phyloP scores from a whole-genome alignment of 768 basidiomycete species.

The Rhodotorula paludigena region DNA sequence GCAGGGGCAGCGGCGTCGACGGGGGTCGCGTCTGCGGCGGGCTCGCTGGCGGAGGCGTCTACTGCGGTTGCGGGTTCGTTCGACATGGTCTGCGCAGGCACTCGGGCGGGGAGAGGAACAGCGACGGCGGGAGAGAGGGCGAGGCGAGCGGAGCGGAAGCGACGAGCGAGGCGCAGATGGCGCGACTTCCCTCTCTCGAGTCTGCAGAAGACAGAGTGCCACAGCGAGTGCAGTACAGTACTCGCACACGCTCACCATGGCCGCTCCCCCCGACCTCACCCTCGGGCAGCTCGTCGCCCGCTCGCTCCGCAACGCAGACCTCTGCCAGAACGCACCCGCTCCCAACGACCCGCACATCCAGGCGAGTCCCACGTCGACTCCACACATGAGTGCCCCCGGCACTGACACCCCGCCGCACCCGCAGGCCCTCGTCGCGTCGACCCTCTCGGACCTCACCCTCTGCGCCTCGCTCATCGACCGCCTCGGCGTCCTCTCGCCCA shows the following conservation, averaged over 20 bases:
- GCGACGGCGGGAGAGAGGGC: too few species aligned
- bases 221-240: too few species aligned
- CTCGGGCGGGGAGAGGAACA: too few species aligned
- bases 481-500: conserved; percentile 72
- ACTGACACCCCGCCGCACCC: neutral
- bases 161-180: too few species aligned
- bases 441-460: conserved; percentile 57
- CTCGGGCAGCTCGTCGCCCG: conserved; percentile 32
- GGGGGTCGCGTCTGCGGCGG: neutral
- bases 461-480: conserved; percentile 57
- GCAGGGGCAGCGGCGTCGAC: neutral
- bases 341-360: conserved; percentile 23
- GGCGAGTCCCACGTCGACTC: neutral
- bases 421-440: conserved; percentile 60
- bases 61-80: conserved; percentile 14
- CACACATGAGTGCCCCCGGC: neutral
- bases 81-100: too few species aligned
- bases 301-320: conserved; percentile 10
- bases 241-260: too few species aligned
- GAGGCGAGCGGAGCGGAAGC: too few species aligned
- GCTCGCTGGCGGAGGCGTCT: conserved; percentile 15
- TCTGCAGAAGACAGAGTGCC: too few species aligned
- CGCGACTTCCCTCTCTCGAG: too few species aligned
- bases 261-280: conserved; percentile 10
- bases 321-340: conserved; percentile 1